Base-by-base conservation (phyloP, 2,329 filamentous ascomycete genomes). In the Cladosporium sp. region DNA sequence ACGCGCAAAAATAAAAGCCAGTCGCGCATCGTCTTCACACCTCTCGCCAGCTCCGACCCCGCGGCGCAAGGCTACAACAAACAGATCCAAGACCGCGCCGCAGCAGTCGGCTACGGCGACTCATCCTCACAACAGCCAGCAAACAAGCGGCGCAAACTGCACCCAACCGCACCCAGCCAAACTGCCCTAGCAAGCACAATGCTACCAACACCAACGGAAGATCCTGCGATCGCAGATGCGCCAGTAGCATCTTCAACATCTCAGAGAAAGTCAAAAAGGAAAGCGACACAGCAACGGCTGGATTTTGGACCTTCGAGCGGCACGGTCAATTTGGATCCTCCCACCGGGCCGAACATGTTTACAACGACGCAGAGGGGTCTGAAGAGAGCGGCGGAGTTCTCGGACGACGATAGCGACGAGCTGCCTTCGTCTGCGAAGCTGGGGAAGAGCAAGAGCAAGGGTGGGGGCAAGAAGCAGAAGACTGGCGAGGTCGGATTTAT, bases 11-110 rank as follows among this genome's bases (percentile, higher is more conserved):
- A 18, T 28, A 57, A 57, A 26, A 76, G 76, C 46, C 81, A 83
- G 67, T 76, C 77, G 8, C 78, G 78, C 28, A 72, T 83, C 23
- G 75, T 73, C 58, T 83, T 83, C 71, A 80, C 78, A 0, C 77
- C 79, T 5, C 66, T 80, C 5, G 72, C 78, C 8, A 77, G 79
- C 14, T 78, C 78, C 0, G 79, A 79, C 5, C 77, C 78, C 18
- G 75, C 74, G 21, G 70, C 75, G 5, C 66, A 76, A 28, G 64
- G 70, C 23, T 75, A 77, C 30, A 69, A 76, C 39, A 62, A 70
- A 28, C 75, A 76, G 63, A 74, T 77, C 46, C 70, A 71, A 65
- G 70, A 75, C 49, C 70, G 75, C 18, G 76, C 77, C 23, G 76
- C 76, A 4, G 72, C 74, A 36, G 76, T 79, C 7, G 71, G 71